phyloP scores from a whole-genome alignment of 352 stramenopile species.

The Globisporangium takayamanum region DNA sequence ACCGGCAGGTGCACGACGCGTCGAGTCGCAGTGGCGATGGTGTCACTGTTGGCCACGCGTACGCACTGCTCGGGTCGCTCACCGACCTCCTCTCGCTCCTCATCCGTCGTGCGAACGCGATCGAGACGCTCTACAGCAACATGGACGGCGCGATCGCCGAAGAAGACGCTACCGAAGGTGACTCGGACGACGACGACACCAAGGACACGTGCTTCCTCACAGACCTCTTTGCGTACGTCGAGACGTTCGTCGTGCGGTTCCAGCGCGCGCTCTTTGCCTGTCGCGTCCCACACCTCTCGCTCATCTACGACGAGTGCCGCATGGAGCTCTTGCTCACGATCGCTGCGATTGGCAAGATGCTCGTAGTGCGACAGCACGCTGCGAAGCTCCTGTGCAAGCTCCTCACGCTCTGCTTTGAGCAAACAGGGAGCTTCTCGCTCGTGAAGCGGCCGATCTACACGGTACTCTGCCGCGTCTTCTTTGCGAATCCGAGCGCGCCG shows the following conservation, averaged over 20 bases:
- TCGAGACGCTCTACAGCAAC: conserved; percentile 27
- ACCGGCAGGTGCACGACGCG: background rate
- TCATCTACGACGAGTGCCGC: conserved; percentile 47
- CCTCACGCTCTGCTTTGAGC: conserved; percentile 42
- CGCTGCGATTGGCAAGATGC: conserved; percentile 29
- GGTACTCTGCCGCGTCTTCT: conserved; percentile 41
- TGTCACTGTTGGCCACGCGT: conserved; percentile 31
- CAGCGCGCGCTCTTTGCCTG: conserved; percentile 44
- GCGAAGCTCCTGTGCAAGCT: conserved; percentile 41
- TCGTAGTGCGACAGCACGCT: conserved; percentile 26
- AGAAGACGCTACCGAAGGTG: conserved; percentile 9
- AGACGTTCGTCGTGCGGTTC: conserved; percentile 43
- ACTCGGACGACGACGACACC: background rate
- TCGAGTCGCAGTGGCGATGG: background rate
- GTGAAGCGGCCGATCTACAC: conserved; percentile 42
- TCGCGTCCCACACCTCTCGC: conserved; percentile 34
- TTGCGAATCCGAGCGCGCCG: conserved; percentile 13
- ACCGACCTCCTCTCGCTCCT: conserved; percentile 54
- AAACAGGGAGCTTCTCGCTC: conserved; percentile 57
- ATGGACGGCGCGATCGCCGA: conserved; percentile 17
- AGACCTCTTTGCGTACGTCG: conserved; percentile 44
- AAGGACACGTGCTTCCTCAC: conserved; percentile 33
- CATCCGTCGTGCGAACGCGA: conserved; percentile 39
- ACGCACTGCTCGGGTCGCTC: conserved; percentile 42
- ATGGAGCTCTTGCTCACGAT: conserved; percentile 41